phyloP scores from a whole-genome alignment of 495 filamentous ascomycete genomes.

The Parathielavia appendiculata region DNA sequence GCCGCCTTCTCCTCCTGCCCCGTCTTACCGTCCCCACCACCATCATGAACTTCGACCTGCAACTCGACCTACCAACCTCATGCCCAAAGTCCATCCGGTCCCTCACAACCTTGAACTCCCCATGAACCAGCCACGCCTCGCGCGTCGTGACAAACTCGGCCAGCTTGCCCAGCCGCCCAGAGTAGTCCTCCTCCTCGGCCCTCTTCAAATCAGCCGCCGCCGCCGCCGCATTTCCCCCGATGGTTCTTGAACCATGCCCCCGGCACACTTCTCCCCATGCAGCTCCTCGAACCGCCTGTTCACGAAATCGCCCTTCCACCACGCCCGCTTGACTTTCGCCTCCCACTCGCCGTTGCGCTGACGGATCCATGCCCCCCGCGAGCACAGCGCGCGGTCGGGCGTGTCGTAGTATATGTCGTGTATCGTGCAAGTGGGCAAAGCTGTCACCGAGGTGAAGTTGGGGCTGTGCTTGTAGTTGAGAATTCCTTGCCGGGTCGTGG shows the following conservation, averaged over 20 bases:
- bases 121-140: slow-evolving; percentile 32
- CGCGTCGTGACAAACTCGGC: slow-evolving; percentile 31
- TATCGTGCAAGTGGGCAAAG: slow-evolving; percentile 21
- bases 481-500: no score
- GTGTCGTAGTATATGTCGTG: slow-evolving; percentile 37
- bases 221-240: neutral
- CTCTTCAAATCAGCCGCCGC: no score
- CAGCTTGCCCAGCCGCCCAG: slow-evolving; percentile 25
- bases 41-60: slow-evolving; percentile 3
- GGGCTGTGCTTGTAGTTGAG: no score
- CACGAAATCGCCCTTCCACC: slow-evolving; percentile 23
- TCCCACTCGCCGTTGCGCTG: slow-evolving; percentile 30
- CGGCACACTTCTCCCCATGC: slow-evolving; percentile 13
- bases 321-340: slow-evolving; percentile 22
- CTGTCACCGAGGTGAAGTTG: slow-evolving; percentile 21
- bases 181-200: slow-evolving; percentile 11
- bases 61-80: slow-evolving; percentile 39
- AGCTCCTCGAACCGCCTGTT: slow-evolving; percentile 33
- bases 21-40: slow-evolving; percentile 11
- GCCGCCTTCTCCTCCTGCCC: slow-evolving; percentile 21
- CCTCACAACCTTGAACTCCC: slow-evolving; percentile 33
- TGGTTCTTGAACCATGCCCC: neutral
- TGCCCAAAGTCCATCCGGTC: slow-evolving; percentile 37
- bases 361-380: slow-evolving; percentile 30
- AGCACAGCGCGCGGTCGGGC: slow-evolving; percentile 19